Evolutionary conservation across 1,139 yeast genomes (phyloP), one percentile per base, ranked within the genome.

Genomic region (Chernovozyma sophiae-reginae): DNA sequence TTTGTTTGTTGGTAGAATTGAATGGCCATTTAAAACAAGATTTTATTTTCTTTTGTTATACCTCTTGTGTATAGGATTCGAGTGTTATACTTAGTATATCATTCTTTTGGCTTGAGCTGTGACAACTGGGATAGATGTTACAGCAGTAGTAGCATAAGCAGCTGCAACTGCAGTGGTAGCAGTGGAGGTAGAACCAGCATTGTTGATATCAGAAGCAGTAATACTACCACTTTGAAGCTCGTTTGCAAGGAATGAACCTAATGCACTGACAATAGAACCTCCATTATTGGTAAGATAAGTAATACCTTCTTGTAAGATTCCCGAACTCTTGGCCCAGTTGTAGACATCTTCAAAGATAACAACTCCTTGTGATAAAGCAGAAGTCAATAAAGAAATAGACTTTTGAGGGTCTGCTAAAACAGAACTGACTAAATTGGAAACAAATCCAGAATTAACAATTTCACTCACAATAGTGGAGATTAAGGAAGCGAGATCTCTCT

Each of bases 261-360:
- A 41, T 19, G 60, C 54, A 38, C 55, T 48, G 40, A 56, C 59
- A 48, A 51, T 57, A 36, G 57, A 43, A 39, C 65, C 63, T 43
- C 67, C 66, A 52, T 61, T 53, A 34, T 44, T 45, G 30, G 48
- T 44, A 40, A 69, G 49, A 56, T 58, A 67, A 30, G 43, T 36
- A 38, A 68, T 49, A 42, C 60, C 65, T 16, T 52, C 37, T 43
- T 48, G 50, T 51, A 70, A 62, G 32, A 68, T 40, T 42, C 75
- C 75, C 19, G 62, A 54, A 16, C 47, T 37, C 53, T 68, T 64
- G 43, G 73, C 66, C 72, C 72, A 69, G 32, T 33, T 30, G 56
- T 53, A 65, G 33, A 66, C 43, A 37, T 67, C 72, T 52, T 60
- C 62, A 38, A 51, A 64, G 36, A 61, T 40, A 37, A 62, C 65